Conservation (phyloP, 768 basidiomycete genomes). For the Asterophora lycoperdoides region DNA sequence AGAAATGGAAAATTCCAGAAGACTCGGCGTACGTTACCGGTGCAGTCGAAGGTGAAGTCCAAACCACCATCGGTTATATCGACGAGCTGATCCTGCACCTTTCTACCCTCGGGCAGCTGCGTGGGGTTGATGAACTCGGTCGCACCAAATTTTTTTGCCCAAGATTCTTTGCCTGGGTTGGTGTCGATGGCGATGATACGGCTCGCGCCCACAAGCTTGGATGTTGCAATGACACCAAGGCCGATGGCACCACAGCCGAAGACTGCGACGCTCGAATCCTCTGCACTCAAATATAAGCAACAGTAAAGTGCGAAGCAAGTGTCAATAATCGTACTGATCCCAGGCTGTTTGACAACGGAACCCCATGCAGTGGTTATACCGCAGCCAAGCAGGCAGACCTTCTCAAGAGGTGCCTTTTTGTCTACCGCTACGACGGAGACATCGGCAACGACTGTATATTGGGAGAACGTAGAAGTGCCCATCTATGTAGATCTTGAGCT, state of each 20-base stretch:
- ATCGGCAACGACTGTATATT: conserved; percentile 97
- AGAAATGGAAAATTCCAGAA: background rate
- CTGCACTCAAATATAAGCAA: conserved; percentile 31
- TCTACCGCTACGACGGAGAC: conserved; percentile 93
- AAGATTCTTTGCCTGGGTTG: conserved; percentile 79
- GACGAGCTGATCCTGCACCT: conserved; percentile 85
- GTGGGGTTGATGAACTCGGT: conserved; percentile 90
- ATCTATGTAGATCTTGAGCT: conserved; percentile 56
- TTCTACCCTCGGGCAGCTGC: conserved; percentile 67
- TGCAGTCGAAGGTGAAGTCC: conserved; percentile 96
- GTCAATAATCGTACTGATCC: conserved; percentile 55
- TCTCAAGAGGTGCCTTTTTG: conserved; percentile 83
- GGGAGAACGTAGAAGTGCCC: conserved; percentile 99
- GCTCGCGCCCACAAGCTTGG: conserved; percentile 71
- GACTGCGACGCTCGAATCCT: conserved; percentile 84
- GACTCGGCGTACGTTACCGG: conserved; percentile 62
- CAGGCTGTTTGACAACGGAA: conserved; percentile 86
- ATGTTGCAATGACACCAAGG: conserved; percentile 84
- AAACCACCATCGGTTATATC: conserved; percentile 95
- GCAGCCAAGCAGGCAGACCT: conserved; percentile 94
- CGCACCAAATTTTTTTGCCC: conserved; percentile 92
- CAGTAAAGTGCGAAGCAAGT: conserved; percentile 1
- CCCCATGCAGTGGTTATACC: conserved; percentile 99
- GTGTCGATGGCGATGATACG: conserved; percentile 92
- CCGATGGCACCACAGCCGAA: conserved; percentile 98